Percentiles rank a stretch among this genome's conserved stretches.
Evolutionary conservation across 805 yeast genomes (phyloP).

Genomic region (Zygosaccharomyces bisporus): DNA sequence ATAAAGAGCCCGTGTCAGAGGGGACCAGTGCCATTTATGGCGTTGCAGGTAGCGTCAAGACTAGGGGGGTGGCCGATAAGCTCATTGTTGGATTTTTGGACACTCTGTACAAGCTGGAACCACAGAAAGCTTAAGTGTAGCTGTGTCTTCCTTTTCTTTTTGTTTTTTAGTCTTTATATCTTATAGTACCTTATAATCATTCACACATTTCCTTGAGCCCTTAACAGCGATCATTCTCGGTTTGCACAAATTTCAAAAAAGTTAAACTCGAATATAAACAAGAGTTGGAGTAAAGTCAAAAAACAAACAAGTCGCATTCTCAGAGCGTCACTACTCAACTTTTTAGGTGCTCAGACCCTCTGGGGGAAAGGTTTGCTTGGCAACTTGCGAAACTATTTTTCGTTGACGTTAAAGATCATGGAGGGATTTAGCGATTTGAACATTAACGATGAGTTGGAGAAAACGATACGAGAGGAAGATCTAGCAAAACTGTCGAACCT

Average conservation of each 20-base stretch:
- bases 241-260: neutral
- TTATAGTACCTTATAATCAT: neutral
- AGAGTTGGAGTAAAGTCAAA: neutral
- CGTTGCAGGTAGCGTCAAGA: constrained; percentile 86
- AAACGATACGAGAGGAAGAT: constrained; percentile 19
- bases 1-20: constrained; percentile 36
- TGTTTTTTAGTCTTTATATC: neutral
- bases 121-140: constrained; percentile 6
- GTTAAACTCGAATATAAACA: neutral
- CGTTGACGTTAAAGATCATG: constrained; percentile 7
- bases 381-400: neutral
- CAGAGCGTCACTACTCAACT: neutral
- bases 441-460: constrained; percentile 15
- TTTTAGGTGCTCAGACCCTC: neutral
- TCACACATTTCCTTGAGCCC: neutral
- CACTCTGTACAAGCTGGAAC: constrained; percentile 58
- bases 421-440: constrained; percentile 16
- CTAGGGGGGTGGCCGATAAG: constrained; percentile 78
- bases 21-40: constrained; percentile 92
- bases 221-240: neutral
- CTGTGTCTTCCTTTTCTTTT: neutral
- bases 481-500: constrained; percentile 21
- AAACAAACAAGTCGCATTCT: neutral
- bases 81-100: constrained; percentile 80
- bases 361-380: neutral